phyloP scores from a whole-genome alignment of 2,329 filamentous ascomycete species.

The Akanthomyces muscarius region DNA sequence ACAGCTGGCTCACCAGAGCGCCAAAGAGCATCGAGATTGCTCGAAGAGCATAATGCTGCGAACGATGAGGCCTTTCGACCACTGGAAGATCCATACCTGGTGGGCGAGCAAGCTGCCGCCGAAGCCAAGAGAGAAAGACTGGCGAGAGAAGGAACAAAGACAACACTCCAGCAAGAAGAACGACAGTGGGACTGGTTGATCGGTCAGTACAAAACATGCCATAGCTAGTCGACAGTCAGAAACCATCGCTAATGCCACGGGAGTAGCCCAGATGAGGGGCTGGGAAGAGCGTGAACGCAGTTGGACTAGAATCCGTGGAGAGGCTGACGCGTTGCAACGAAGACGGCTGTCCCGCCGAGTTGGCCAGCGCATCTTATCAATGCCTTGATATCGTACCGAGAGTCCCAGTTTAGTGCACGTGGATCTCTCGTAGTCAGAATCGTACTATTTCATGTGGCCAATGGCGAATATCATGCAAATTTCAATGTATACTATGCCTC shows the following conservation, averaged over 20 bases:
- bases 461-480: not conserved
- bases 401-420: not conserved
- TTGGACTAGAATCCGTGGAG: slow-evolving; percentile 42
- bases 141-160: slow-evolving; percentile 51
- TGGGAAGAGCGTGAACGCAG: slow-evolving; percentile 48
- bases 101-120: slow-evolving; percentile 61
- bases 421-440: not conserved
- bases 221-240: not conserved
- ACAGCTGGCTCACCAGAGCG: slow-evolving; percentile 22
- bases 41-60: slow-evolving; percentile 1
- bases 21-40: not conserved
- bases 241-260: slow-evolving; percentile 20
- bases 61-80: slow-evolving; percentile 37
- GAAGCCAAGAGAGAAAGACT: slow-evolving; percentile 54
- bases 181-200: slow-evolving; percentile 59
- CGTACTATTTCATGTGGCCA: not conserved
- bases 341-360: slow-evolving; percentile 17
- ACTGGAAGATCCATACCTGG: slow-evolving; percentile 63
- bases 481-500: not conserved
- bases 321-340: slow-evolving; percentile 28
- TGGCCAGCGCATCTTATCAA: slow-evolving; percentile 13
- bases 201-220: slow-evolving; percentile 37
- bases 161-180: slow-evolving; percentile 54
- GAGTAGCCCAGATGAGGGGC: slow-evolving; percentile 46
- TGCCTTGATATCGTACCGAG: not conserved